Evolutionary conservation across 1,139 yeast species (phyloP), one percentile per base, ranked within the genome.

Genomic region (Lodderomyces elongisporus): DNA sequence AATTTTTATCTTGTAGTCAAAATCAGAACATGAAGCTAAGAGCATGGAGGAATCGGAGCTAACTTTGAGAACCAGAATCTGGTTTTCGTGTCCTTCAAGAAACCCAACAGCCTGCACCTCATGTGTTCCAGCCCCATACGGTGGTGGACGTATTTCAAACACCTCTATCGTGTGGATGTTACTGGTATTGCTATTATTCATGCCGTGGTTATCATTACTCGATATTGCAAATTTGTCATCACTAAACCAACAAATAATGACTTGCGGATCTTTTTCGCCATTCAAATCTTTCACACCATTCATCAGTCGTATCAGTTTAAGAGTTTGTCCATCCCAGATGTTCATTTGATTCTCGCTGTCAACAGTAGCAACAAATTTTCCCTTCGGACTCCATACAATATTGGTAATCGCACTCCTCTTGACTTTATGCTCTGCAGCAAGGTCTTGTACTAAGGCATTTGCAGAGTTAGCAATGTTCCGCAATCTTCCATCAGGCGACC

Each of bases 11-110:
- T 73, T 61, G 37, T 74, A 71, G 51, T 88, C 96, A 27, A 43
- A 49, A 51, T 85, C 95, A 2, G 93, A 79, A 10, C 85, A 79
- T 1, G 89, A 77, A 1, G 87, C 79, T 29, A 88, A 62, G 27
- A 80, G 54, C 42, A 74, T 76, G 4, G 73, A 60, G 2, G 55
- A 16, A 51, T 2, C 54, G 43, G 6, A 7, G 14, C 26, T 24
- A 51, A 80, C 85, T 27, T 60, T 57, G 12, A 84, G 61, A 3
- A 61, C 60, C n/a, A 84, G 69, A 10, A 85, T 70, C 1, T 77
- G 64, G 33, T 76, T 74, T 9, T 71, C 64, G 49, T 87, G 96
- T 1, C 95, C 96, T 15, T 70, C 53, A 31, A 87, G 66, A 29
- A 69, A 65, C 3, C 91, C 85, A 2, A 79, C 55, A 1, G 85